Conservation (phyloP, 2,329 filamentous ascomycete species). For the Lasiodiplodia hormozganensis region DNA sequence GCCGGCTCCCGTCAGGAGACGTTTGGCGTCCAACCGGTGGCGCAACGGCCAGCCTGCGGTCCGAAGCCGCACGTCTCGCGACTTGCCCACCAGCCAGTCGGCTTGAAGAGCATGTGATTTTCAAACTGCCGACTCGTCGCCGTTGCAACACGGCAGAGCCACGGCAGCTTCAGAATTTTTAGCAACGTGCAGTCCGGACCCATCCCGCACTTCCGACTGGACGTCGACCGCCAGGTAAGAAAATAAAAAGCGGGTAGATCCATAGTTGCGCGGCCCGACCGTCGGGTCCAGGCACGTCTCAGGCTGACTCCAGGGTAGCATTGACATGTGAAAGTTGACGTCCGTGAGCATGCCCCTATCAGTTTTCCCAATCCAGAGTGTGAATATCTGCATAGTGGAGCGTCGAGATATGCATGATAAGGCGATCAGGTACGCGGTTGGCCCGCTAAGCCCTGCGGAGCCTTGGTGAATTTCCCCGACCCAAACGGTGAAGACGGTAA, state of each 20-base stretch:
- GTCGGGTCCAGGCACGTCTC: constrained; percentile 14
- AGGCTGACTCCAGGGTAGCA: not conserved
- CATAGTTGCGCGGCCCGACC: constrained; percentile 14
- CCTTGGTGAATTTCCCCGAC: not conserved
- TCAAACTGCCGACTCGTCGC: not conserved
- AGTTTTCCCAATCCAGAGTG: not conserved
- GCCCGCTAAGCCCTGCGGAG: not conserved
- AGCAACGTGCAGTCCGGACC: constrained; percentile 3
- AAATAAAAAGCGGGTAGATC: constrained; percentile 17
- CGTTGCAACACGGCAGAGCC: not conserved
- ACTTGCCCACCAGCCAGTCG: constrained; percentile 15
- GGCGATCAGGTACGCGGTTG: constrained; percentile 12
- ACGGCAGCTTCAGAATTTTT: not conserved
- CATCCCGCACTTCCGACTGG: not conserved
- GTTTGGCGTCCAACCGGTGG: not conserved
- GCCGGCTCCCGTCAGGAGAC: constrained; percentile 19
- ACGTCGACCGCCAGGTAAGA: not conserved
- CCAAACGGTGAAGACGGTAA: not conserved
- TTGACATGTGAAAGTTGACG: constrained; percentile 20
- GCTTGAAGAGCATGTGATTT: constrained; percentile 9
- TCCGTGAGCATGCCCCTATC: not conserved
- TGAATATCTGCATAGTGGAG: too few relatives aligned
- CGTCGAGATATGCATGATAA: constrained; percentile 3
- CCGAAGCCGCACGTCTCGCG: constrained; percentile 20
- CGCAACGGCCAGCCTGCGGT: constrained; percentile 14